Conservation (phyloP, 805 yeast species). For the Starmera pachycereana region DNA sequence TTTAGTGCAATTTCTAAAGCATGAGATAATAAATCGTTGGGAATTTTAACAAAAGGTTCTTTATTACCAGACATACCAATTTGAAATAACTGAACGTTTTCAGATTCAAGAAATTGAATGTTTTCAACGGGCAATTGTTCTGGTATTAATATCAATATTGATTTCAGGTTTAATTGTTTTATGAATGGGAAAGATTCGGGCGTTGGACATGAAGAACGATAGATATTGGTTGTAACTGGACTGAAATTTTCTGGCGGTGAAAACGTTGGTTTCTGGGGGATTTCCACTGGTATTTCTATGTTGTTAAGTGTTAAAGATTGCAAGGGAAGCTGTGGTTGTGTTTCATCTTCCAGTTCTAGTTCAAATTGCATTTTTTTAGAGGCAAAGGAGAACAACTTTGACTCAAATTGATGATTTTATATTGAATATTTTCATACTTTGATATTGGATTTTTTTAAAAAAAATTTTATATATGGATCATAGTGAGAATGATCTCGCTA, state of each 20-base stretch:
- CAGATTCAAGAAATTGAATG: conserved; percentile 44
- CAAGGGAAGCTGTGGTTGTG: neutral
- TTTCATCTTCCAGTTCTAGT: neutral
- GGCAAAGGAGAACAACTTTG: no score
- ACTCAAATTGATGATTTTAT: no score
- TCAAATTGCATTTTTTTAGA: no score
- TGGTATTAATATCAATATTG: conserved; percentile 77
- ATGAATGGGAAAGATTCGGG: conserved; percentile 72
- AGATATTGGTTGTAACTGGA: conserved; percentile 67
- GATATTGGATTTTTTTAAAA: no score
- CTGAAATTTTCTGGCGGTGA: conserved; percentile 87
- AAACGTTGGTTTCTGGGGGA: conserved; percentile 15
- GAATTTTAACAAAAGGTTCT: conserved; percentile 80
- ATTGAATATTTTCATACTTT: no score
- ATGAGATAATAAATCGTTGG: conserved; percentile 56
- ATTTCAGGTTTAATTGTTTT: conserved; percentile 48
- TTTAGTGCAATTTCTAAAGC: conserved; percentile 75
- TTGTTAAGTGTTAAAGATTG: conserved; percentile 4
- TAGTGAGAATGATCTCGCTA: no score
- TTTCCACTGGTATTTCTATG: conserved; percentile 13
- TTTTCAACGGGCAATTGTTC: conserved; percentile 86
- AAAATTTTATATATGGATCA: no score
- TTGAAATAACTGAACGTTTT: conserved; percentile 66
- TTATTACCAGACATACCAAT: conserved; percentile 94
- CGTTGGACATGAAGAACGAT: conserved; percentile 85